Percentiles rank a stretch among this genome's conserved stretches.
These are phyloP conservation scores for Solioccasus polychromus DNA, from an alignment of 768 basidiomycete genomes.

Conservation along the genomic window DNA sequence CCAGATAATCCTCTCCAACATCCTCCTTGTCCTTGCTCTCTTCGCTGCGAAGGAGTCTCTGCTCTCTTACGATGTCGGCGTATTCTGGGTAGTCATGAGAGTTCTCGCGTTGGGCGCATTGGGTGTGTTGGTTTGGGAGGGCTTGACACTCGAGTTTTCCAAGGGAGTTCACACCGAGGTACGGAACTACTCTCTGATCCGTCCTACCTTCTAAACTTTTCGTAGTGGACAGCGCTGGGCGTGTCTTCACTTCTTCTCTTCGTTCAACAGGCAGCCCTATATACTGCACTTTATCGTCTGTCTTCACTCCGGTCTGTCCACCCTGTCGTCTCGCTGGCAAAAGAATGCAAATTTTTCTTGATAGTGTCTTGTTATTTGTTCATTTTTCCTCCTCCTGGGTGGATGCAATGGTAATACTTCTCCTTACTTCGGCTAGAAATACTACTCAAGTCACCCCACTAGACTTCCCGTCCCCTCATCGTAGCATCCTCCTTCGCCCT, in stretches of 20 bases:
- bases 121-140: conserved; percentile 61
- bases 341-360: background rate
- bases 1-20: conserved; percentile 57
- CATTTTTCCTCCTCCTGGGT: conserved; percentile 73
- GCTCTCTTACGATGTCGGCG: conserved; percentile 61
- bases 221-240: conserved; percentile 69
- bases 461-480: conserved; percentile 52
- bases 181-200: conserved; percentile 21
- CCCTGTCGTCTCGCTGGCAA: background rate
- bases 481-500: conserved; percentile 48
- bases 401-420: conserved; percentile 45
- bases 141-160: conserved; percentile 48
- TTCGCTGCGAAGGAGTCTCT: conserved; percentile 67
- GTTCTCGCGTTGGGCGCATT: conserved; percentile 72
- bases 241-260: conserved; percentile 66
- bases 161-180: conserved; percentile 62
- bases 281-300: conserved; percentile 66
- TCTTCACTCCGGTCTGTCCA: conserved; percentile 61
- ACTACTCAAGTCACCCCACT: background rate
- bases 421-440: conserved; percentile 41
- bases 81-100: conserved; percentile 76
- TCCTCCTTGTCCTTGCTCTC: conserved; percentile 59
- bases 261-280: conserved; percentile 63
- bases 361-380: conserved; percentile 65
- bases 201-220: conserved; percentile 7